phyloP scores from a whole-genome alignment of 805 yeast genomes.

The Wickerhamiella brachini region DNA sequence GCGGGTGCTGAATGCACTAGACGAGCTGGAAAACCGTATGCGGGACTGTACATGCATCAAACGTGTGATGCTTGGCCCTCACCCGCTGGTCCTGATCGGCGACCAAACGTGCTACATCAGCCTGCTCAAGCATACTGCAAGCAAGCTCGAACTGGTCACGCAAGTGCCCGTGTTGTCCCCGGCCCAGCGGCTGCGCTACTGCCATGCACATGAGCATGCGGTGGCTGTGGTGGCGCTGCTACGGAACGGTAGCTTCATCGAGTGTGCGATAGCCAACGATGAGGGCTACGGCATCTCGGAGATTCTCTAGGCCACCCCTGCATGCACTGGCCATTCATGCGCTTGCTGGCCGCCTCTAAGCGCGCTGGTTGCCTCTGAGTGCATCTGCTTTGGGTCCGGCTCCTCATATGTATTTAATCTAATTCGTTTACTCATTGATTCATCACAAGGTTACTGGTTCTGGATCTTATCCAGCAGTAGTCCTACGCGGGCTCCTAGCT shows the following conservation, averaged over 20 bases:
- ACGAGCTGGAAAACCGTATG: not conserved
- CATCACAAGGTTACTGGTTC: constrained; percentile 6
- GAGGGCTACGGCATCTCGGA: not conserved
- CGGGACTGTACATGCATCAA: not conserved
- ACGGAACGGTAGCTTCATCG: not conserved
- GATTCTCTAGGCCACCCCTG: not conserved
- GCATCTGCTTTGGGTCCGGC: too few relatives aligned
- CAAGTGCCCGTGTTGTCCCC: not conserved
- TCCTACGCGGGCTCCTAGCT: constrained; percentile 79
- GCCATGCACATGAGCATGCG: not conserved
- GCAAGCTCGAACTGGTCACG: not conserved
- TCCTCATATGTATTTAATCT: too few relatives aligned
- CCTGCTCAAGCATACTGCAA: not conserved
- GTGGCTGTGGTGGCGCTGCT: not conserved
- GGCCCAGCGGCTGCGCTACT: not conserved
- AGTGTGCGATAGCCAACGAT: not conserved
- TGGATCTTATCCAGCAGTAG: constrained; percentile 65
- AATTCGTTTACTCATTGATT: too few relatives aligned
- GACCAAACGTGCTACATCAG: not conserved
- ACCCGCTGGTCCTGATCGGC: not conserved
- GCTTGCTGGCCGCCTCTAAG: too few relatives aligned
- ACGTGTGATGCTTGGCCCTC: not conserved
- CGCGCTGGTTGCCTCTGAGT: too few relatives aligned
- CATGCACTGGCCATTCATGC: too few relatives aligned
- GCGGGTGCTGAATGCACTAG: not conserved